Evolutionary conservation across 2,329 filamentous ascomycete species (phyloP).

Genomic region (Botrytis deweyae): DNA sequence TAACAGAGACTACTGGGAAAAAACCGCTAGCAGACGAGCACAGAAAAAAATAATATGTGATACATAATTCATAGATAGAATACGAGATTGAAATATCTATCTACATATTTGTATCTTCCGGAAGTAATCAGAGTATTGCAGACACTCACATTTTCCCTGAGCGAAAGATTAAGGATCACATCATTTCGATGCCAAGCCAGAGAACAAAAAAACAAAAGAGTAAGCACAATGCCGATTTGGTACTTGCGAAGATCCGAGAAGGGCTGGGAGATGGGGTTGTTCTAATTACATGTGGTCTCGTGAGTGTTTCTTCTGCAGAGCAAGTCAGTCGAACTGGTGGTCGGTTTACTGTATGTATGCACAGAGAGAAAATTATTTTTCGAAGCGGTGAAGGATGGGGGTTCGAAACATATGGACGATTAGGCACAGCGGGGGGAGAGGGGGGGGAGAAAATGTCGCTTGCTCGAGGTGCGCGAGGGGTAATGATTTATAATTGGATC

Average conservation of each 20-base stretch:
- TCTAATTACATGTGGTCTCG: slow-evolving; percentile 14
- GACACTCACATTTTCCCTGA: neutral
- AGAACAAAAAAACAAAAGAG: neutral
- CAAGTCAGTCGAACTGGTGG: neutral
- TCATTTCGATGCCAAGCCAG: slow-evolving; percentile 1
- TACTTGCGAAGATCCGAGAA: slow-evolving; percentile 3
- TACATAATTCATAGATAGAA: no score
- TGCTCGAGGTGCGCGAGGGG: neutral
- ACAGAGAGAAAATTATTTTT: neutral
- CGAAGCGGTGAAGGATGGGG: slow-evolving; percentile 15
- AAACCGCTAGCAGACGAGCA: neutral
- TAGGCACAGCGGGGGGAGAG: neutral
- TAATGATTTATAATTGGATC: slow-evolving; percentile 12
- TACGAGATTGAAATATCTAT: neutral
- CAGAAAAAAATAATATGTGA: neutral
- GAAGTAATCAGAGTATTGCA: neutral
- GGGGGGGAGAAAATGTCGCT: neutral
- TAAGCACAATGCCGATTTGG: neutral
- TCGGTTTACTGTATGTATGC: neutral
- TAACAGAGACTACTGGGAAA: neutral
- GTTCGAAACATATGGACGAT: neutral
- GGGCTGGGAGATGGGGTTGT: neutral
- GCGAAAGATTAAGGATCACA: neutral
- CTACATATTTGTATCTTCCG: neutral
- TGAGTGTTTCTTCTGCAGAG: slow-evolving; percentile 1